phyloP scores from a whole-genome alignment of 805 yeast species.

The Kuraishia ogatae region DNA sequence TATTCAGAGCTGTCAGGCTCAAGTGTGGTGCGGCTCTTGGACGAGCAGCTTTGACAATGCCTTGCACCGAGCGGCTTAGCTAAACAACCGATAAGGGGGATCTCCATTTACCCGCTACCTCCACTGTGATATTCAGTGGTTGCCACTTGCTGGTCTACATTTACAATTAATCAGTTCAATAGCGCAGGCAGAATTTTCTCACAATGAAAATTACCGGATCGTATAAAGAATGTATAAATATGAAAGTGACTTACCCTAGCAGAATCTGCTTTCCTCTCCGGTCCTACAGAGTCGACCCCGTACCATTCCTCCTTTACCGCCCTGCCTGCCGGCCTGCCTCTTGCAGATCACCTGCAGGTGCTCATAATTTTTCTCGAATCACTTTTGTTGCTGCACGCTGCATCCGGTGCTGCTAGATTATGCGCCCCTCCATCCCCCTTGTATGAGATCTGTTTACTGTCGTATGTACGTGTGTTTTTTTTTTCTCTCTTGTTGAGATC shows the following conservation, averaged over 20 bases:
- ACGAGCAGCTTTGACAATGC: background rate
- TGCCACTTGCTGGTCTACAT: too few relatives aligned
- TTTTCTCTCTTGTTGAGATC: too few relatives aligned
- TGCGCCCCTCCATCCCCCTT: background rate
- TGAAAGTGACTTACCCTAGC: too few relatives aligned
- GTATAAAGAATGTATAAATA: too few relatives aligned
- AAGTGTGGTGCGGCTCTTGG: background rate
- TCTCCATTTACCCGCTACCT: too few relatives aligned
- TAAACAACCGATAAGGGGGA: background rate
- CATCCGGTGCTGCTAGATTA: background rate
- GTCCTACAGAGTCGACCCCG: too few relatives aligned
- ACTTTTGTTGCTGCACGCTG: background rate
- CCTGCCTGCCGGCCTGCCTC: background rate
- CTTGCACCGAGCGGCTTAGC: background rate
- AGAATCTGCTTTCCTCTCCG: too few relatives aligned
- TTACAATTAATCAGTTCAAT: too few relatives aligned
- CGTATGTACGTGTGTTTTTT: background rate
- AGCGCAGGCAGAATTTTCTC: too few relatives aligned
- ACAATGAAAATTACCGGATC: too few relatives aligned
- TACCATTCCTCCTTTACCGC: background rate
- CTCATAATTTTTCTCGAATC: background rate
- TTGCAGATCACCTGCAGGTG: background rate
- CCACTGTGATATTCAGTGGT: too few relatives aligned
- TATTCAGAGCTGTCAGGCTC: too few relatives aligned
- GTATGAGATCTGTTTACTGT: background rate